Percentiles rank a stretch among this genome's conserved stretches.
Conservation (phyloP, 139 green algal genomes). For the Tetradesmus lagerheimii region DNA sequence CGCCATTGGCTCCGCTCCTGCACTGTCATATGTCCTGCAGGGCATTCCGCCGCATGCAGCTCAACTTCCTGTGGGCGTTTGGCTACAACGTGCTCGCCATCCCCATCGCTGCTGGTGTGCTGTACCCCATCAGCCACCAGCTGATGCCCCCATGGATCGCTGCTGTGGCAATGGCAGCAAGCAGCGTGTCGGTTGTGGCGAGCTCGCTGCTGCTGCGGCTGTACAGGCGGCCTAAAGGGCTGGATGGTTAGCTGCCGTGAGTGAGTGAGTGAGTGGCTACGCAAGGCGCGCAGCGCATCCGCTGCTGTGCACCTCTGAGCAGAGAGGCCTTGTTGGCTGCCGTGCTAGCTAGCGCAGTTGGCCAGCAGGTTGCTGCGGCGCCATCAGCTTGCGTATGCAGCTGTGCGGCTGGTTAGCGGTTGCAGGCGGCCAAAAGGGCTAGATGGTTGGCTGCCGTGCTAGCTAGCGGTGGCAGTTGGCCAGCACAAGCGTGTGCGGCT, state of each 20-base stretch:
- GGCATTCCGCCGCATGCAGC: slow-evolving; percentile 77
- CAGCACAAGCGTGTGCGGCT: too few relatives aligned
- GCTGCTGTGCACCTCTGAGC: too few relatives aligned
- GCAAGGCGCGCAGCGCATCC: too few relatives aligned
- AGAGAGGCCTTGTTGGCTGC: too few relatives aligned
- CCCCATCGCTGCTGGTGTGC: slow-evolving; percentile 55
- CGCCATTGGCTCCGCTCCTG: too few relatives aligned
- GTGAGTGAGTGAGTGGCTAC: too few relatives aligned
- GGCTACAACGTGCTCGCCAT: slow-evolving; percentile 49
- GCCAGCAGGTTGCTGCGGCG: too few relatives aligned
- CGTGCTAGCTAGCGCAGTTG: too few relatives aligned
- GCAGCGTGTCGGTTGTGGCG: slow-evolving; percentile 89
- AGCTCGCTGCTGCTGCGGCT: slow-evolving; percentile 79
- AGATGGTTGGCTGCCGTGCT: background rate
- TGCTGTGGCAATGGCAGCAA: slow-evolving; percentile 90
- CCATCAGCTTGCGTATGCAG: slow-evolving; percentile 80
- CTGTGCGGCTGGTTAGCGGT: too few relatives aligned
- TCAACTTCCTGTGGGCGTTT: slow-evolving; percentile 87
- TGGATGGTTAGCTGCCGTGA: slow-evolving; percentile 11
- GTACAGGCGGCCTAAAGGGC: background rate
- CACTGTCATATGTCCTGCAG: background rate
- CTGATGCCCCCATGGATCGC: slow-evolving; percentile 95
- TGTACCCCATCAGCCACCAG: slow-evolving; percentile 77
- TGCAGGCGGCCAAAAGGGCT: background rate
- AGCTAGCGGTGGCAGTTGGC: too few relatives aligned